Evolutionary conservation across 176 grass and related monocot species (phyloP).

Genomic region (Olyra latifolia): DNA sequence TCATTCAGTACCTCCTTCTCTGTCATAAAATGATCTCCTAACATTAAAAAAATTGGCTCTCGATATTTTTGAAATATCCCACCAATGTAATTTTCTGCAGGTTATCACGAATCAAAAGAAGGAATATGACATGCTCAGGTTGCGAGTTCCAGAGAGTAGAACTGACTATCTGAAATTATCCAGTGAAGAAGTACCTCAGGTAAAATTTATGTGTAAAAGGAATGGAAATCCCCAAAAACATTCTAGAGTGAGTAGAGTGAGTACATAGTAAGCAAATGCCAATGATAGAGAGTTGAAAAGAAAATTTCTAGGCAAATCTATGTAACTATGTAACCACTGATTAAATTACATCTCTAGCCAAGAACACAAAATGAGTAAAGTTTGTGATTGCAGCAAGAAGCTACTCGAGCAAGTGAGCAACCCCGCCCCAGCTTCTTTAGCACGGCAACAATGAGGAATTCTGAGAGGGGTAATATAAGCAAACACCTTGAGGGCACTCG

Average conservation of each 20-base stretch:
- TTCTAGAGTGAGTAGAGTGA: background rate
- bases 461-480: too few relatives aligned
- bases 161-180: constrained; percentile 57
- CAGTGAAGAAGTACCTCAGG: constrained; percentile 52
- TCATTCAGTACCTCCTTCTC: background rate
- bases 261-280: background rate
- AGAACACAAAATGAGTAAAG: background rate
- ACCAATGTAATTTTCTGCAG: constrained; percentile 45
- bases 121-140: constrained; percentile 61
- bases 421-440: too few relatives aligned
- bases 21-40: constrained; percentile 7
- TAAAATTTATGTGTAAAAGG: constrained; percentile 31
- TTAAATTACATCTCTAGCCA: background rate
- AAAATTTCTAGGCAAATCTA: background rate
- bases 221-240: background rate
- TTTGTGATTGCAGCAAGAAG: too few relatives aligned
- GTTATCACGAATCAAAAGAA: constrained; percentile 70
- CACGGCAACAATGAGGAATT: too few relatives aligned
- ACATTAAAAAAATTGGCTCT: too few relatives aligned
- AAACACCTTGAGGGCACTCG: too few relatives aligned
- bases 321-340: background rate
- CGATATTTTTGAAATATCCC: background rate
- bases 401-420: too few relatives aligned
- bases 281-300: background rate
- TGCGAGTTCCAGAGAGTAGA: constrained; percentile 42